Evolutionary conservation across 768 basidiomycete genomes (phyloP).

Genomic region (Erythrobasidium yunnanense): DNA sequence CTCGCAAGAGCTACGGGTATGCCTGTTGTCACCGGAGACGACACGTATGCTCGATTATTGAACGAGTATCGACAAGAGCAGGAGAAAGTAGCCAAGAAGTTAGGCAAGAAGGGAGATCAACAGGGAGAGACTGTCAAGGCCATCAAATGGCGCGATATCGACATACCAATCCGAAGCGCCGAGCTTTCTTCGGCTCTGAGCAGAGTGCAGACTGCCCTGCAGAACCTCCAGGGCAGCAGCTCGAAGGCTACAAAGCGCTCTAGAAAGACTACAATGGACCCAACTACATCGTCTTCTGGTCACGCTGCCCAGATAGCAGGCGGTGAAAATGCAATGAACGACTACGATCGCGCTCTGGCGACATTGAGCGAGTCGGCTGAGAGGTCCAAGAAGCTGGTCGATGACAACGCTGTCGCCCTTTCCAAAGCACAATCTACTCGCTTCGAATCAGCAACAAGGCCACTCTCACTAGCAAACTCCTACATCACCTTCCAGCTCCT

Average conservation of each 20-base stretch:
- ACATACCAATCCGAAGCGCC: constrained; percentile 4
- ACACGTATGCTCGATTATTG: neutral
- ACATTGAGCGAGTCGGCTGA: constrained; percentile 82
- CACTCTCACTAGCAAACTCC: constrained; percentile 71
- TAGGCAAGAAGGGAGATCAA: neutral
- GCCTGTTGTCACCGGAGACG: neutral
- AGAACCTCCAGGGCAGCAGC: no score
- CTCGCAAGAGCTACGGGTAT: constrained; percentile 11
- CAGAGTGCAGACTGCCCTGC: neutral
- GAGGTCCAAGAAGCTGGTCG: constrained; percentile 65
- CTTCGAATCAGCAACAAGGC: constrained; percentile 40
- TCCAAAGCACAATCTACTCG: constrained; percentile 35
- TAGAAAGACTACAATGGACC: neutral
- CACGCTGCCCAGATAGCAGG: neutral
- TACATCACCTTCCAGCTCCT: constrained; percentile 80
- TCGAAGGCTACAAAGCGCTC: neutral
- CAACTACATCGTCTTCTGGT: no score
- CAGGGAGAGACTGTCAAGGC: neutral
- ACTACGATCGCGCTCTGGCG: constrained; percentile 71
- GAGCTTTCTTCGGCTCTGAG: constrained; percentile 9
- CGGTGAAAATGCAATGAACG: constrained; percentile 57
- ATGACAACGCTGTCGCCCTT: constrained; percentile 54
- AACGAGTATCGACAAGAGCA: neutral
- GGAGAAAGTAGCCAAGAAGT: neutral
- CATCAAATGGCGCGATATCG: constrained; percentile 15